Evolutionary conservation across 2,329 filamentous ascomycete genomes (phyloP), one percentile per base, ranked within the genome.

Genomic region (Aspergillus japonicus): DNA sequence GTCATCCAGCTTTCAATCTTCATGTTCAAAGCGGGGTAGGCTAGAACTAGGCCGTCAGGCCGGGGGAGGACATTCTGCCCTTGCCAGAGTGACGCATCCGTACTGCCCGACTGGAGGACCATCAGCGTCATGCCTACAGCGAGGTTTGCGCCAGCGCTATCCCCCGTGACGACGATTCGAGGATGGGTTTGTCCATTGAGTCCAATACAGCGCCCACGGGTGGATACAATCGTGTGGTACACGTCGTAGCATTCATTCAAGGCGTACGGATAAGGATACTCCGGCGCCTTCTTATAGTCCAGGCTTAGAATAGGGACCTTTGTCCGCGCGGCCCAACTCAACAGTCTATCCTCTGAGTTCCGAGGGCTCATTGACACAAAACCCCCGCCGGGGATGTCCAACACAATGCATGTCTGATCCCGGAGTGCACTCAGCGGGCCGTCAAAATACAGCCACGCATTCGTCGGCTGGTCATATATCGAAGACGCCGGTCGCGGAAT

Each of bases 1-100:
- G 91, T 93, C 93, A 99, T 98, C 95, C 95, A 99, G 75, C 93
- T 97, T 42, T 92, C 92, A 65, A 98, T 98, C 70, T 96, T 97
- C 90, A 98, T 92, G 70, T 98, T 95, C 60, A 99, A 79, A 0
- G 89, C 88, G 0, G 95, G 95, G 69, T 99, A 99, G 60, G 96
- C 87, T 52, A 96, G 82, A 0, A 98, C 83, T 7, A 98, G 77
- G 0, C 92, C 94, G 55, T 90, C 89, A 0, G 95, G 95, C 0
- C 85, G 73, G 0, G 92, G 89, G 5, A 96, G 81, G 2, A 86
- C 80, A 21, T 78, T 78, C 63, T 87, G 82, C 14, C 81, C 82
- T 58, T 82, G 78, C 74, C 82, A 85, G 52, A 83, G 78, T 24
- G 84, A 81, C 24, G 82, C 81, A 19, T 84, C 82, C 3, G 81